These are phyloP conservation scores for Boletellus deceptivus DNA, from an alignment of 1,284 basidiomycete species.

Conservation along the genomic window DNA sequence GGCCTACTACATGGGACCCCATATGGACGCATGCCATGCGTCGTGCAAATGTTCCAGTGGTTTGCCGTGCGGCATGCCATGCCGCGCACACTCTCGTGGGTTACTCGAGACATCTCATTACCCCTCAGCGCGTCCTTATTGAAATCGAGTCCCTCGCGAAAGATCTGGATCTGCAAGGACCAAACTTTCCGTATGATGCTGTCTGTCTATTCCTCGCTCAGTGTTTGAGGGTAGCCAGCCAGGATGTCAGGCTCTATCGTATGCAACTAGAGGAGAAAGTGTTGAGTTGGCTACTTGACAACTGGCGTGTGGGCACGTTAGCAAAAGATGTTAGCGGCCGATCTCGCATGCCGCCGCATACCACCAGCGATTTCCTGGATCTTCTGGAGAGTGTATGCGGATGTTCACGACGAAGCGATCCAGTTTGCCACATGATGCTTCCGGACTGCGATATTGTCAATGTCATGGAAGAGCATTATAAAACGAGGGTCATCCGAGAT, in stretches of 20 bases:
- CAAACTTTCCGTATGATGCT: slow-evolving; percentile 79
- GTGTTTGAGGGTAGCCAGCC: slow-evolving; percentile 65
- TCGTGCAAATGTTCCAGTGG: slow-evolving; percentile 59
- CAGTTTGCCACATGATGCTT: slow-evolving; percentile 50
- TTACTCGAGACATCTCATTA: slow-evolving; percentile 43
- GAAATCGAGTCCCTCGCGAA: slow-evolving; percentile 77
- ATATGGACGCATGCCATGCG: slow-evolving; percentile 84
- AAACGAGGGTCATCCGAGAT: slow-evolving; percentile 60
- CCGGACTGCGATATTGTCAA: slow-evolving; percentile 68
- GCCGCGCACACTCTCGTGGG: slow-evolving; percentile 58
- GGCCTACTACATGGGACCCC: slow-evolving; percentile 58
- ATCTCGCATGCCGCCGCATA: slow-evolving; percentile 48
- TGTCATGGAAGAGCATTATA: slow-evolving; percentile 56
- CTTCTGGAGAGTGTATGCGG: slow-evolving; percentile 65
- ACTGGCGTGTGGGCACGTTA: slow-evolving; percentile 58
- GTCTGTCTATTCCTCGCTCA: slow-evolving; percentile 77
- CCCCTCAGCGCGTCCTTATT: slow-evolving; percentile 52
- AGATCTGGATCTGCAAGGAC: slow-evolving; percentile 86
- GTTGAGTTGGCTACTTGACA: slow-evolving; percentile 76
- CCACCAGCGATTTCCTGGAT: slow-evolving; percentile 58
- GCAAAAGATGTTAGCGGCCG: slow-evolving; percentile 35
- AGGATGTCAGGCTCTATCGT: slow-evolving; percentile 78
- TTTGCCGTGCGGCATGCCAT: slow-evolving; percentile 82
- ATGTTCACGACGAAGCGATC: slow-evolving; percentile 44
- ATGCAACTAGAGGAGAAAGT: slow-evolving; percentile 84